Base-by-base conservation (phyloP, 2,329 filamentous ascomycete genomes). In the Aspergillus fumigatiaffinis region DNA sequence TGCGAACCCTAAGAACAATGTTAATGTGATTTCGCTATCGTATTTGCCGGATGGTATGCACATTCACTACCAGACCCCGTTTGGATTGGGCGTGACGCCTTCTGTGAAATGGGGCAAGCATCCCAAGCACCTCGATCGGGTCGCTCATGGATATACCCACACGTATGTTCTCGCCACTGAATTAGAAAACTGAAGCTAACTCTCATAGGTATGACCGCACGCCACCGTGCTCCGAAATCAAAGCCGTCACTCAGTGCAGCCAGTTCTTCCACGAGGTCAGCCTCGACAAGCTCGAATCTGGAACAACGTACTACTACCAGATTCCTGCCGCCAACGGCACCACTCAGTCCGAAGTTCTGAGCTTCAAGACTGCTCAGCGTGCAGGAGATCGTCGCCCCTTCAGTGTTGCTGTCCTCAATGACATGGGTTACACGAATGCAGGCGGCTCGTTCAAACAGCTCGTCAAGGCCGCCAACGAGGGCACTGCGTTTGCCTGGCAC, bases 361-460 rank as follows among this genome's bases (percentile, higher is more conserved):
- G 65, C 60, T 82, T 82, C 71, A 78, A 68, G 21, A 82, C 80
- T 2, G 76, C 78, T 23, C 74, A 71, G 2, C 72, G 71, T 7
- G 73, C 77, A 26, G 80, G 80, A 51, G 74, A 79, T 57, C 56
- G 60, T 0, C 70, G 64, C 4, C 63, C 71, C 10, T 82, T 82
- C 65, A 73, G 70, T 4, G 68, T 81, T 14, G 79, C 78, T 21
- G 75, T 82, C 1, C 60, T 82, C 42, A 80, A 80, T 59, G 80
- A 83, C 58, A 82, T 83, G 80, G 80, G 80, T 7, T 82, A 82
- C 68, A 82, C 79, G 48, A 82, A 82, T 52, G 80, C 79, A 20
- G 66, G 71, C 1, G 80, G 80, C 17, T 82, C 80, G 1, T 75
- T 75, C 67, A 71, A 75, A 59, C 71, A 81, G 48, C 68, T 82